Evolutionary conservation across 129 eudicot species (phyloP), one percentile per base, ranked within the genome.

Genomic region (Smallanthus sonchifolius): DNA sequence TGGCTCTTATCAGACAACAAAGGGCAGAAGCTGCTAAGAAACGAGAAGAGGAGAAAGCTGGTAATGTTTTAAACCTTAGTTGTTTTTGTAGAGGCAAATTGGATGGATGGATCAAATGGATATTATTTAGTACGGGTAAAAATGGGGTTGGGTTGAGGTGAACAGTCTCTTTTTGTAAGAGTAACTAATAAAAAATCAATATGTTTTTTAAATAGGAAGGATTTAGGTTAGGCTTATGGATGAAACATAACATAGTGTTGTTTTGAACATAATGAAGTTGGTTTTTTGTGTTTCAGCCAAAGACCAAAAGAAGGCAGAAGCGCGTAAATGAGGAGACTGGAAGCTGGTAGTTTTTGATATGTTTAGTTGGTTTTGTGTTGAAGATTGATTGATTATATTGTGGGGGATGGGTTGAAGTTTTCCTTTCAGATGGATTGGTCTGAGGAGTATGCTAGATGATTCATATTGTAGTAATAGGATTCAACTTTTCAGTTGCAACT

Each of bases 41-140:
- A 80, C 91, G 97, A 10, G 96, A 92, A 69, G 97, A 92, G 76
- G 97, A 92, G 86, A 92, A 92, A 77, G 97, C 97, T 79, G 97
- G 97, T 88, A 86, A 64, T 48, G 28, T 30, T 15, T 9, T 67
- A 4, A 47, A 43, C 35, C 15, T 45, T 8, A 28, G 47, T 10
- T 11, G 2, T n/a, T 37, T 37, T 16, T 64, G 2, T 34, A 2
- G 7, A 55, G 67, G 24, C 2, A 44, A 42, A 42, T 34, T 61
- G 67, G 38, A 59, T 3, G 52, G 71, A 9, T 16, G 39, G 51
- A 51, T 16, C 19, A 6, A 43, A 43, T 13, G 16, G 34, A 39
- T 20, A 20, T 24, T 43, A 37, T 40, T 67, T 40, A 6, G 17
- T 11, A 37, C 16, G 17, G 16, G 55, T 42, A 9, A 45, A 65